A percentile compares a stretch with the other conserved stretches of the same genome.
Conservation (phyloP, 768 basidiomycete genomes). For the Tubosaeta sp. region DNA sequence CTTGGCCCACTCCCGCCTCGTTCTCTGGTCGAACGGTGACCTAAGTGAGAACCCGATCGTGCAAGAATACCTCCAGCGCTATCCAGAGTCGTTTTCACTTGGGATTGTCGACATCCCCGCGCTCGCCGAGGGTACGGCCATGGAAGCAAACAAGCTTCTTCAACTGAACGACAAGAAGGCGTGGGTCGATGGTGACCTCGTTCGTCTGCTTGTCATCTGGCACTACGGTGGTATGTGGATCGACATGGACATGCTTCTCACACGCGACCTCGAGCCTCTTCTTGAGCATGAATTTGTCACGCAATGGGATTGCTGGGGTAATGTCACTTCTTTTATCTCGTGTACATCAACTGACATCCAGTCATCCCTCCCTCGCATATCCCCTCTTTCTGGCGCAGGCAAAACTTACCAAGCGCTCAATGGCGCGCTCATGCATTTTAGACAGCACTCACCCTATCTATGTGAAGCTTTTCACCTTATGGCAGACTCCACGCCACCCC, state of each 20-base stretch:
- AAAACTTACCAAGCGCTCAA: conserved; percentile 78
- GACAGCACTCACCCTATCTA: not conserved
- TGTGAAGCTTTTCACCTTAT: not conserved
- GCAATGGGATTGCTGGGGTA: conserved; percentile 99
- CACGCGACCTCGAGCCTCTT: conserved; percentile 79
- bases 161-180: conserved; percentile 68
- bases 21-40: conserved; percentile 92
- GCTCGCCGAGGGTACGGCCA: conserved; percentile 71
- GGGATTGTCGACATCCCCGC: conserved; percentile 59
- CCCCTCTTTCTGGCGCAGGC: conserved; percentile 36
- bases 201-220: conserved; percentile 86
- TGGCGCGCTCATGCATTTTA: conserved; percentile 50
- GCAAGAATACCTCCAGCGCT: conserved; percentile 52
- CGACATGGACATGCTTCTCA: conserved; percentile 94
- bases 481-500: not conserved
- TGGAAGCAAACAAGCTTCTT: conserved; percentile 62
- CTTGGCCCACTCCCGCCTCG: conserved; percentile 55
- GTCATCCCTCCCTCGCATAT: not conserved
- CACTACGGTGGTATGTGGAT: conserved; percentile 91
- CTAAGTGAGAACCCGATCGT: conserved; percentile 54
- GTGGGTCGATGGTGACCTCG: conserved; percentile 93
- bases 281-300: conserved; percentile 94
- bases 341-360: conserved; percentile 4
- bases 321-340: not conserved
- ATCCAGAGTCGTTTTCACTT: conserved; percentile 69